Evolutionary conservation across 306 rosid genomes (phyloP).

Genomic region (Rosa rugosa): DNA sequence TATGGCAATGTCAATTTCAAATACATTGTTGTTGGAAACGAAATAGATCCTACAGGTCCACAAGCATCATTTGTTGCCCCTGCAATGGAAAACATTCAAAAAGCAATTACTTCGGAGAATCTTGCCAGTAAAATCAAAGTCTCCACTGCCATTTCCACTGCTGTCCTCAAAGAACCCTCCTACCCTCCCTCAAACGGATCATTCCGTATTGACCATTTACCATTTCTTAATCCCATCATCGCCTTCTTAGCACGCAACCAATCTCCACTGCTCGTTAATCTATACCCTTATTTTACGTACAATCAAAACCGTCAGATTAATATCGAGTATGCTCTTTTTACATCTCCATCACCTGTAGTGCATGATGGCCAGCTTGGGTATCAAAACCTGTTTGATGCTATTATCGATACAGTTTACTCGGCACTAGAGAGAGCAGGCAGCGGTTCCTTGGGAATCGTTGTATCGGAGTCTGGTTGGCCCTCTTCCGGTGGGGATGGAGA

Average conservation of each 20-base stretch:
- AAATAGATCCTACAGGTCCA: slow-evolving; percentile 25
- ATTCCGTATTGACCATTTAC: neutral
- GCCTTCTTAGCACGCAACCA: slow-evolving; percentile 23
- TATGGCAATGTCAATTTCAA: slow-evolving; percentile 40
- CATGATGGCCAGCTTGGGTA: slow-evolving; percentile 36
- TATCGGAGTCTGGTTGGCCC: slow-evolving; percentile 61
- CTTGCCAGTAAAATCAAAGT: slow-evolving; percentile 38
- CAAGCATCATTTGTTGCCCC: slow-evolving; percentile 30
- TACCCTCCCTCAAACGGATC: slow-evolving; percentile 47
- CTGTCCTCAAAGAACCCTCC: slow-evolving; percentile 26
- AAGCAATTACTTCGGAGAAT: slow-evolving; percentile 30
- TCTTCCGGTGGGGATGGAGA: slow-evolving; percentile 34
- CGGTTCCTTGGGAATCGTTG: slow-evolving; percentile 34
- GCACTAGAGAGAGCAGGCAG: slow-evolving; percentile 46
- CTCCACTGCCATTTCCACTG: slow-evolving; percentile 34
- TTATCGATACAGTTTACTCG: slow-evolving; percentile 38
- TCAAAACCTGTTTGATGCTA: slow-evolving; percentile 40
- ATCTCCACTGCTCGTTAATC: slow-evolving; percentile 43
- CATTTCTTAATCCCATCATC: slow-evolving; percentile 31
- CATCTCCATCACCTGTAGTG: slow-evolving; percentile 25
- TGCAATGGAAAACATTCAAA: slow-evolving; percentile 48
- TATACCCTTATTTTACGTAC: slow-evolving; percentile 43
- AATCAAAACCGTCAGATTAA: neutral
- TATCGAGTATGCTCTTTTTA: slow-evolving; percentile 43
- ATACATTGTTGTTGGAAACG: slow-evolving; percentile 57